phyloP scores from a whole-genome alignment of 495 filamentous ascomycete genomes.

The Schizothecium vesticola region DNA sequence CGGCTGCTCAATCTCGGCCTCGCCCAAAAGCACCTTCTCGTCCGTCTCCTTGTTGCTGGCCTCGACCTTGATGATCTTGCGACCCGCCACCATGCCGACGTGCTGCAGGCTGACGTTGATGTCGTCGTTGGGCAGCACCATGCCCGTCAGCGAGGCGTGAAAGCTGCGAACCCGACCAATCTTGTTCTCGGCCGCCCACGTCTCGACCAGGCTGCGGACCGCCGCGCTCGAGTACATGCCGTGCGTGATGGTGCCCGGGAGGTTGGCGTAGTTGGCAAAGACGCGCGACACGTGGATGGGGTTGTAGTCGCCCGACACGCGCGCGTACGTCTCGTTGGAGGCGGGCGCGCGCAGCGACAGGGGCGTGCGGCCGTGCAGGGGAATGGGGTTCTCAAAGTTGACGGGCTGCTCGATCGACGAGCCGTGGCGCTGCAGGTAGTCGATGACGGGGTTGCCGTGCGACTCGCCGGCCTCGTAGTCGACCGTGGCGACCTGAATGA shows the following conservation, averaged over 20 bases:
- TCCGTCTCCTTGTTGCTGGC: slow-evolving; percentile 88
- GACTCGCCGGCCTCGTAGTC: slow-evolving; percentile 87
- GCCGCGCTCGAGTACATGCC: slow-evolving; percentile 99
- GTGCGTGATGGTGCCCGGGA: slow-evolving; percentile 95
- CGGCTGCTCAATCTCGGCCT: slow-evolving; percentile 98
- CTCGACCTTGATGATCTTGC: slow-evolving; percentile 98
- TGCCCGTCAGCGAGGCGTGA: slow-evolving; percentile 89
- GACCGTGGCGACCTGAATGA: slow-evolving; percentile 92
- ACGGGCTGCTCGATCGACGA: slow-evolving; percentile 93
- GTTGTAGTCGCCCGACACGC: slow-evolving; percentile 97
- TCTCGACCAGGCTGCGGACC: slow-evolving; percentile 96
- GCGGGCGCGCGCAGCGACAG: slow-evolving; percentile 84
- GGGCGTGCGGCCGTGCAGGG: slow-evolving; percentile 85
- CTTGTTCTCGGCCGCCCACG: slow-evolving; percentile 98
- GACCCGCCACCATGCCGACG: slow-evolving; percentile 94
- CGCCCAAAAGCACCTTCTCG: slow-evolving; percentile 89
- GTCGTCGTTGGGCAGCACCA: slow-evolving; percentile 95
- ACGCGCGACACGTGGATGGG: slow-evolving; percentile 97
- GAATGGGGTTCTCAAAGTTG: slow-evolving; percentile 95
- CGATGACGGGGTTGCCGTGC: slow-evolving; percentile 92
- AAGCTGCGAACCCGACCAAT: slow-evolving; percentile 95
- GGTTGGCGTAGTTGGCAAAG: slow-evolving; percentile 89
- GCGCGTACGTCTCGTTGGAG: slow-evolving; percentile 95
- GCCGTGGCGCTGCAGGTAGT: slow-evolving; percentile 90
- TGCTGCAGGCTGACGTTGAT: slow-evolving; percentile 92